These are phyloP conservation scores for Aspergillus saccharolyticus DNA, from an alignment of 495 filamentous ascomycete genomes.

Conservation along the genomic window DNA sequence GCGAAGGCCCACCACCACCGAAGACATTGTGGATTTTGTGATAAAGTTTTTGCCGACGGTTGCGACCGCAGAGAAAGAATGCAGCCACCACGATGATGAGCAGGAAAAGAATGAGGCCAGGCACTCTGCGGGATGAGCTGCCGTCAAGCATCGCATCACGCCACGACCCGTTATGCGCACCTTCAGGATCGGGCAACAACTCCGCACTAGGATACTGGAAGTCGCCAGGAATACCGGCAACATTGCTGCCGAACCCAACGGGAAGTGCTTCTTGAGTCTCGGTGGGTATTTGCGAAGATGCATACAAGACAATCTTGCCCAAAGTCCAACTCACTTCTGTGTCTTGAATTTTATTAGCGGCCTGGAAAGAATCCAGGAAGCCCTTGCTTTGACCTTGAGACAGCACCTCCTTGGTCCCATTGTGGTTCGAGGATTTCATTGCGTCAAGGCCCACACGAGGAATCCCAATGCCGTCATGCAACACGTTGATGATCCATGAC, in stretches of 20 bases:
- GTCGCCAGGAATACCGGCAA: conserved; percentile 59
- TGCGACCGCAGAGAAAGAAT: conserved; percentile 66
- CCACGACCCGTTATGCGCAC: conserved; percentile 60
- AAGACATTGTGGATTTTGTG: conserved; percentile 49
- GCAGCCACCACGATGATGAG: conserved; percentile 63
- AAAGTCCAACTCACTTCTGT: conserved; percentile 98
- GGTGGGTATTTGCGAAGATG: conserved; percentile 77
- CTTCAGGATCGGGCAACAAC: conserved; percentile 36
- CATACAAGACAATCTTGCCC: conserved; percentile 97
- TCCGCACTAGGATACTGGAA: conserved; percentile 81
- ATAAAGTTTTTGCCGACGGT: conserved; percentile 63
- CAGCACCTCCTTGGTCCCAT: conserved; percentile 70
- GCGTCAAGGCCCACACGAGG: conserved; percentile 82
- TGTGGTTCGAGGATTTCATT: conserved; percentile 45
- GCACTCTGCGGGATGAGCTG: conserved; percentile 59
- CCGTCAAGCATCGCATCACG: conserved; percentile 64
- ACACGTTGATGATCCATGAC: conserved; percentile 91
- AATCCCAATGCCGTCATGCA: conserved; percentile 93
- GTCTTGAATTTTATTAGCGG: conserved; percentile 85
- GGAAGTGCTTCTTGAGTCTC: conserved; percentile 54
- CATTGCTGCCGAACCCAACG: conserved; percentile 90
- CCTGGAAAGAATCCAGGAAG: conserved; percentile 83
- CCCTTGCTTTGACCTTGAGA: conserved; percentile 70
- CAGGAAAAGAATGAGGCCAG: conserved; percentile 67
- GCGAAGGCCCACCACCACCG: conserved; percentile 46